A percentile compares a stretch with the other conserved stretches of the same genome.
These are phyloP conservation scores for Arthroderma uncinatum DNA, from an alignment of 2,329 filamentous ascomycete species.

Conservation along the genomic window DNA sequence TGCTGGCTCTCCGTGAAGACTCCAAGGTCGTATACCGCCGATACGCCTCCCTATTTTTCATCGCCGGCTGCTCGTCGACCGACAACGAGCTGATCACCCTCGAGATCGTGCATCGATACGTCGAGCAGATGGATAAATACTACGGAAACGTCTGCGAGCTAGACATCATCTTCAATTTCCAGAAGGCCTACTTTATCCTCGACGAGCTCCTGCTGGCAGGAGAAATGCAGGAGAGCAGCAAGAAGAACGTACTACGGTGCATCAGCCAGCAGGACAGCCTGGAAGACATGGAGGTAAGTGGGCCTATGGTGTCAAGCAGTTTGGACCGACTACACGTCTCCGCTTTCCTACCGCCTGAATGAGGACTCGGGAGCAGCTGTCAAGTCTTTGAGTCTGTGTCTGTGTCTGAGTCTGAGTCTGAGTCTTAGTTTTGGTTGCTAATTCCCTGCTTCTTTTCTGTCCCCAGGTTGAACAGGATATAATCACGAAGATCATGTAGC, in stretches of 20 bases:
- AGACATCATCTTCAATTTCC: conserved; percentile 99
- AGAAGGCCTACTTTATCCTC: conserved; percentile 98
- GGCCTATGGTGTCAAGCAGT: background rate
- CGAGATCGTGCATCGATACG: conserved; percentile 97
- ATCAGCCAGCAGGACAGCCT: conserved; percentile 96
- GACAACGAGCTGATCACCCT: conserved; percentile 98
- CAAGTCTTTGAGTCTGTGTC: background rate
- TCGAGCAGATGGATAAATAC: conserved; percentile 99
- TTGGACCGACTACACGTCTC: background rate
- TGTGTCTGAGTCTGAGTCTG: background rate
- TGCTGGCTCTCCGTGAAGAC: conserved; percentile 46
- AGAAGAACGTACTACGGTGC: conserved; percentile 94
- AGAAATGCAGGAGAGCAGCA: conserved; percentile 97
- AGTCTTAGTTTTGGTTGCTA: background rate
- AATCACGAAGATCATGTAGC: conserved; percentile 70
- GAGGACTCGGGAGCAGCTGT: background rate
- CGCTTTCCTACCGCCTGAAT: background rate
- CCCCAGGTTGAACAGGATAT: conserved; percentile 71
- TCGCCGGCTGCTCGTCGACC: conserved; percentile 89
- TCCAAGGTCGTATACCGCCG: conserved; percentile 97
- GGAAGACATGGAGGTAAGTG: conserved; percentile 97
- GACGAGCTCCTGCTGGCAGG: conserved; percentile 91
- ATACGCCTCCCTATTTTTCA: conserved; percentile 98
- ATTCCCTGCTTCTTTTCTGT: background rate
- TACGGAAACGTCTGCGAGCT: conserved; percentile 99